Evolutionary conservation across 176 grass and related monocot genomes (phyloP), one percentile per base, ranked within the genome.

Genomic region (Ananas comosus): DNA sequence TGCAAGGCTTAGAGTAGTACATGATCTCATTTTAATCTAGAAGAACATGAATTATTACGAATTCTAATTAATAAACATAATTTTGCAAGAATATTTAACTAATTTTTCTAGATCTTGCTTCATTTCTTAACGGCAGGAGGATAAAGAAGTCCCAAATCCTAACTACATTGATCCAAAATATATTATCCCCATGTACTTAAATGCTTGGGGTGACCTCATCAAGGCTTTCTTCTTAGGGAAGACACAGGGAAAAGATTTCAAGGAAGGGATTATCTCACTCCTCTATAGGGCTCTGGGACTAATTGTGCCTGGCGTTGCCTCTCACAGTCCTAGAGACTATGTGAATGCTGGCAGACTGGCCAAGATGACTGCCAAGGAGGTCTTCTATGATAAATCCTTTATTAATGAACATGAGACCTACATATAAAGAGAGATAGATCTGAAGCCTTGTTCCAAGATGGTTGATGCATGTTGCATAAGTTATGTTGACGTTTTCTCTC

Each of bases 241-340:
- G 1, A 85, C 57, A 10, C 74, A 75, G 14, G 88, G 93, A 9
- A 67, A 47, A 14, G 93, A 90, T 1, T 96, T 78, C 73, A 24
- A 23, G 22, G 22, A 23, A 23, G 22, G 22, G 22, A 23, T 23
- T 23, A 23, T 23, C 10, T 87, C 79, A 4, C 49, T 88, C 49
- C 53, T 87, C 10, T 96, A 68, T 70, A 23, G 22, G 22, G 22
- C 22, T 11, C 12, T 23, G 0, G 86, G 93, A 0, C 50, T 89
- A 4, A 3, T 85, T 24, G 1, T 87, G 10, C 93, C 93, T 0
- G 93, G 93, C 1, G 2, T 91, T 11, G 86, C 86, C 0, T 91
- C 81, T 28, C 93, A 92, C 68, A 91, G 85, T 72, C 88, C 83
- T 0, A 72, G 81, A 2, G 89, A 92, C 48, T 96, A 89, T 23